phyloP scores from a whole-genome alignment of 768 basidiomycete species.

The Pulveroboletus sp. region DNA sequence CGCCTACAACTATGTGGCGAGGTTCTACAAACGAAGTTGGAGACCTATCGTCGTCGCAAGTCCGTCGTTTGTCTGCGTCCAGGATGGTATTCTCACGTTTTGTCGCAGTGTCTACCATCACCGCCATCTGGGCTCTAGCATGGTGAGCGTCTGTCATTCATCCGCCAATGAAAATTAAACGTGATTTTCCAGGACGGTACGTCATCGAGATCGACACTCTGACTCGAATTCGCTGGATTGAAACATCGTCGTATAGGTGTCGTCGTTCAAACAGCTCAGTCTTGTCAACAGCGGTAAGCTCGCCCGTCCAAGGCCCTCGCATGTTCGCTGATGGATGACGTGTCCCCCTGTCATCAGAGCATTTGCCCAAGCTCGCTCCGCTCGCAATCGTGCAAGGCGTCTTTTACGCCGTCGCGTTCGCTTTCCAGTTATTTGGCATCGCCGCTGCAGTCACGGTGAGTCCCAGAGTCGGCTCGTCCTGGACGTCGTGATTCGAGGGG shows the following conservation, averaged over 20 bases:
- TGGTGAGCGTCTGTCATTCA: slow-evolving; percentile 47
- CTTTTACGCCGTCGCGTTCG: slow-evolving; percentile 47
- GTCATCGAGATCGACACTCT: not conserved
- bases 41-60: slow-evolving; percentile 54
- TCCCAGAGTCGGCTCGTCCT: not conserved
- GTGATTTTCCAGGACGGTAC: slow-evolving; percentile 20
- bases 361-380: slow-evolving; percentile 43
- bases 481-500: not conserved
- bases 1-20: slow-evolving; percentile 55
- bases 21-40: slow-evolving; percentile 53
- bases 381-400: slow-evolving; percentile 59
- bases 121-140: slow-evolving; percentile 57
- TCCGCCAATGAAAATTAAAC: not conserved
- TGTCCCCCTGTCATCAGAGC: slow-evolving; percentile 35
- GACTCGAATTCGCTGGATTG: no score
- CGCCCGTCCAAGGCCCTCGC: no score
- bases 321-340: no score
- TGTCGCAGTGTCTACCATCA: slow-evolving; percentile 30
- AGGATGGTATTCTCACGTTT: no score
- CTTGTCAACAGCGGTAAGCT: slow-evolving; percentile 49
- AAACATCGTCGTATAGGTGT: no score
- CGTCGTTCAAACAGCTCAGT: slow-evolving; percentile 53
- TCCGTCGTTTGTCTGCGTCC: slow-evolving; percentile 27
- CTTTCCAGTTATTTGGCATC: slow-evolving; percentile 55
- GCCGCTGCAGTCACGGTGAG: slow-evolving; percentile 49